These are phyloP conservation scores for Scedosporium dehoogii DNA, from an alignment of 2,329 filamentous ascomycete species.

Conservation along the genomic window DNA sequence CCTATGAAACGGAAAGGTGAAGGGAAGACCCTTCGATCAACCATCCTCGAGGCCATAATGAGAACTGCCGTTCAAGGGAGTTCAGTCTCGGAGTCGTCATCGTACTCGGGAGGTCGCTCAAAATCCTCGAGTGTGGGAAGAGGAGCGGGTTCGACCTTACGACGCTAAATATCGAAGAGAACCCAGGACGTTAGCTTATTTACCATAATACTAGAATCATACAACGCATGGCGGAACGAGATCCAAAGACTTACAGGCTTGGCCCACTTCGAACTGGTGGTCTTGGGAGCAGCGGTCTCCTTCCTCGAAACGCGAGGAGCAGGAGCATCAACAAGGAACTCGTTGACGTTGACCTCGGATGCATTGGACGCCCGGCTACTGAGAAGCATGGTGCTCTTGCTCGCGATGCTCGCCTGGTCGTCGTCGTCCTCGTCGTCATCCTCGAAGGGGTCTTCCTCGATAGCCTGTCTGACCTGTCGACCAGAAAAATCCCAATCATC, in stretches of 20 bases:
- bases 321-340: not conserved
- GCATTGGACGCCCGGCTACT: not conserved
- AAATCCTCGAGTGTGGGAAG: not conserved
- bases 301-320: not conserved
- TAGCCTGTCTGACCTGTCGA: not conserved
- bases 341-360: not conserved
- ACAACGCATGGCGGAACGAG: not conserved
- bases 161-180: not conserved
- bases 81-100: not conserved
- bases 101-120: not conserved
- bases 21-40: not conserved
- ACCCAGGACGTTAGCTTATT: not conserved
- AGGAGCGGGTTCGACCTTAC: not conserved
- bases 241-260: not conserved
- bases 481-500: not conserved
- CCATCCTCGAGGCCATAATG: not conserved
- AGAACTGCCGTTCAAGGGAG: not conserved
- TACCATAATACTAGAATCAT: not conserved
- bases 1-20: no score
- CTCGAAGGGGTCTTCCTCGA: not conserved
- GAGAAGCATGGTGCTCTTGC: not conserved
- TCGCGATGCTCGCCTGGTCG: not conserved
- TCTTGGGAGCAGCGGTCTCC: not conserved
- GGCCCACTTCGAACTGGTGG: not conserved
- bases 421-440: not conserved